Base-by-base conservation (phyloP, 192 early-diverging fungal genomes). In the Coemansia sp. region DNA sequence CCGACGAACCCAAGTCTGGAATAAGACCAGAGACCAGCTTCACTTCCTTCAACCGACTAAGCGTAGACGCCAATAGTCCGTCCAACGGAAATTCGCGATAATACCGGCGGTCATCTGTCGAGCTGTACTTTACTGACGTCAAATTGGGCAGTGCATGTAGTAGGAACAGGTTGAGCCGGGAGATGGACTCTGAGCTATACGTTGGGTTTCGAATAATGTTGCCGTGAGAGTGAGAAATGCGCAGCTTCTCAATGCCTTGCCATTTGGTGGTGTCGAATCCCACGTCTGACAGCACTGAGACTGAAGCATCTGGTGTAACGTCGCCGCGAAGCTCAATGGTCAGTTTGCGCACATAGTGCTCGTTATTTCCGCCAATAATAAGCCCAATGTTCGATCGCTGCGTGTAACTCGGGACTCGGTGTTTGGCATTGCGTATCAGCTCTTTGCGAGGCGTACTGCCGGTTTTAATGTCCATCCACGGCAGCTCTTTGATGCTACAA, bases 31-130 rank as follows among this genome's bases (percentile, higher is more conserved):
- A 65, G 7, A 38, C 37, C 7, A 78, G 47, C 10, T 62, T 55
- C 0, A 43, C 17, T 1, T 54, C 19, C 23, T 22, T 51, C 3
- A 78, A 51, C 22, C 66, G 58, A 21, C 65, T 65, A 23, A 78
- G 59, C 38, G 58, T 65, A 5, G 75, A 72, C 29, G 69, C 58
- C 1, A 78, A 54, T 39, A 78, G 45, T 0, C 69, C 69, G 52
- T 78, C 70, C 1, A 78, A 60, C 21, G 69, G 75, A 29, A 78
- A 78, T 49, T 78, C 75, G 14, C 59, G 1, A 51, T 72, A 78
- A 38, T 61, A 54, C 11, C 62, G 61, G 10, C 63, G 53, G 29
- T 78, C 75, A 27, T 65, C 75, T 0, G 63, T 12, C 2, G 69
- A 72, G 7, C 19, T 24, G 39, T 78, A 78, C 10, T 62, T 61